These are phyloP conservation scores for Arthrobotrys sphaeroides DNA, from an alignment of 2,329 filamentous ascomycete genomes.

Conservation along the genomic window DNA sequence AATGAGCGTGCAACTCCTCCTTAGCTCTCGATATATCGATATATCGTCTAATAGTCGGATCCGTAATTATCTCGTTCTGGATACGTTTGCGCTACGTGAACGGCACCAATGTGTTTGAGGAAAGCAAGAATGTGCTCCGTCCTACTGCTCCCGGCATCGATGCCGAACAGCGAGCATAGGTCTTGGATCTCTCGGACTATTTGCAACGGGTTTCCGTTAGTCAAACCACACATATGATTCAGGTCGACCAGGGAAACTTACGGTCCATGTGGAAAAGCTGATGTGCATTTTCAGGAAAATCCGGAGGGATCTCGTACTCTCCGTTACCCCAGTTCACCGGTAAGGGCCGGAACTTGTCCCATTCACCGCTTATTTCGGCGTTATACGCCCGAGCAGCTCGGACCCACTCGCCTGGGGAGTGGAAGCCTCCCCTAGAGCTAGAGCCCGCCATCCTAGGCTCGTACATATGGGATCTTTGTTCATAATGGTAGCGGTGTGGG, in stretches of 20 bases:
- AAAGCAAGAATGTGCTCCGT: constrained; percentile 36
- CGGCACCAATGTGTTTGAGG: constrained; percentile 39
- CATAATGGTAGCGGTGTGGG: constrained; percentile 18
- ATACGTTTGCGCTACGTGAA: constrained; percentile 29
- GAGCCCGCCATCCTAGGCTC: constrained; percentile 50
- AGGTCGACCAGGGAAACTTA: constrained; percentile 3
- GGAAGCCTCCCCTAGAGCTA: constrained; percentile 40
- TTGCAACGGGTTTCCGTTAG: neutral
- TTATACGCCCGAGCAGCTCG: constrained; percentile 43
- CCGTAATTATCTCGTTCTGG: constrained; percentile 45
- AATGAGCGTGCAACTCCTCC: neutral
- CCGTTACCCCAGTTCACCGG: constrained; percentile 32
- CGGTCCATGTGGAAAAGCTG: constrained; percentile 45
- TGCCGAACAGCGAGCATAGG: constrained; percentile 44
- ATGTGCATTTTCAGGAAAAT: constrained; percentile 48
- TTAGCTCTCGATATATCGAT: neutral
- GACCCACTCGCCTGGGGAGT: constrained; percentile 20
- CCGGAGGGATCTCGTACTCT: constrained; percentile 19
- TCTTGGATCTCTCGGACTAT: constrained; percentile 50
- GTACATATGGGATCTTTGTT: constrained; percentile 21
- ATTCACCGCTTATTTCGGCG: constrained; percentile 45
- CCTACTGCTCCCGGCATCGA: constrained; percentile 38
- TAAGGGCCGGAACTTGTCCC: constrained; percentile 37
- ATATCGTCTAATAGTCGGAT: constrained; percentile 7
- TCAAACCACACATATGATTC: neutral